Conservation (phyloP, 1,284 basidiomycete species). For the Ceratobasidium sp. region DNA sequence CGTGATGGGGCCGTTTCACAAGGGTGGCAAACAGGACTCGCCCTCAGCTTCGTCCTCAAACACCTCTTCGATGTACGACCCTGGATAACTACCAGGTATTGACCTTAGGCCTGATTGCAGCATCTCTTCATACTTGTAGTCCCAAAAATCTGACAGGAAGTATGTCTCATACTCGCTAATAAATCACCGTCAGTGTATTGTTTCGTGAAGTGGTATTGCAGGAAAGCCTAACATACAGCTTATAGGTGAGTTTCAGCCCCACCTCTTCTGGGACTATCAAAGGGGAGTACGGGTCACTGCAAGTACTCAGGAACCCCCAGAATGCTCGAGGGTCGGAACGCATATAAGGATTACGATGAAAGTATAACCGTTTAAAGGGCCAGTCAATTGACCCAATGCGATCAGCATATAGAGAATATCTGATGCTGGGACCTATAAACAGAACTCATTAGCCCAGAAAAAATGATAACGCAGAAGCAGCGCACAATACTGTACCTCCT, state of each 20-base stretch:
- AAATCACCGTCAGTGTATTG: background rate
- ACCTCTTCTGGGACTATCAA: background rate
- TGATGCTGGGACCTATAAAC: no score
- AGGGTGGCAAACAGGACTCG: no score
- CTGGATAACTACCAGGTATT: background rate
- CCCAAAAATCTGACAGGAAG: background rate
- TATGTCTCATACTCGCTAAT: no score
- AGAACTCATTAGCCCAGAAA: no score
- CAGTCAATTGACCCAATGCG: background rate
- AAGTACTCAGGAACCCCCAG: slow-evolving; percentile 1
- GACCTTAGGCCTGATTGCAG: background rate
- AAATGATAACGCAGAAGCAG: no score
- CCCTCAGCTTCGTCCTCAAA: no score
- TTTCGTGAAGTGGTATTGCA: background rate
- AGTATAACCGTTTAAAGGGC: background rate
- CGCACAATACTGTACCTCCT: no score
- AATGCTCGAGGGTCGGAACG: background rate
- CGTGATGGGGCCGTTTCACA: no score
- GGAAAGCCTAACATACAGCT: background rate
- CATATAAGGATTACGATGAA: background rate
- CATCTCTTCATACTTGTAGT: background rate
- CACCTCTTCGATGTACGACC: no score
- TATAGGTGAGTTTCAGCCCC: background rate
- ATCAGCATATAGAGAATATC: no score
- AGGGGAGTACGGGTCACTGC: background rate